Percentiles rank a stretch among this genome's conserved stretches.
These are phyloP conservation scores for Pseudopithomyces maydicus DNA, from an alignment of 2,329 filamentous ascomycete species.

Conservation along the genomic window DNA sequence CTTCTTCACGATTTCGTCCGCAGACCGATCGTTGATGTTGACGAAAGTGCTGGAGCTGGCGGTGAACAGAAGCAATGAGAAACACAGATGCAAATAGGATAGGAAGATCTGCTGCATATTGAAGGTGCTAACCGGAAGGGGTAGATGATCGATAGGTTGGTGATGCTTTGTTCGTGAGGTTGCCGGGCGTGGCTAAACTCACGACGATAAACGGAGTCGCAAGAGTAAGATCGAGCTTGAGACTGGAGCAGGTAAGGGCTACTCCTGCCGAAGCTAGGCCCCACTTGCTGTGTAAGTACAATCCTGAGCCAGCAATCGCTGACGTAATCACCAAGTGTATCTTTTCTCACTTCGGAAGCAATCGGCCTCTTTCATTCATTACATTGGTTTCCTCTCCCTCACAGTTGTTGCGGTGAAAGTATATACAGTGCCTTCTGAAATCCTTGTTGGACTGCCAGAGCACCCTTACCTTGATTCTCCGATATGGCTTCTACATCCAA, in stretches of 20 bases:
- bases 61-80: neutral
- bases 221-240: too few species aligned
- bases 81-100: neutral
- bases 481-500: neutral
- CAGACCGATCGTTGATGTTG: slow-evolving; percentile 16
- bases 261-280: neutral
- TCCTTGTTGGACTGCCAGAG: neutral
- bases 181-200: too few species aligned
- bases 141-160: too few species aligned
- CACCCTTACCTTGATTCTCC: neutral
- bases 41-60: neutral
- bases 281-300: neutral
- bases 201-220: neutral
- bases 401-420: neutral
- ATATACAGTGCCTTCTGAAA: neutral
- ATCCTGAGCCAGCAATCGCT: neutral
- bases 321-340: neutral
- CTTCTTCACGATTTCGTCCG: slow-evolving; percentile 50
- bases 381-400: neutral
- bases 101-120: neutral
- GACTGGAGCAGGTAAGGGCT: neutral
- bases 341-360: neutral
- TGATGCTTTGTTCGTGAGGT: neutral
- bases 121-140: neutral
- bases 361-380: neutral